Conservation (phyloP, 164 flowering plant genomes). For the Euptelea pleiosperma region DNA sequence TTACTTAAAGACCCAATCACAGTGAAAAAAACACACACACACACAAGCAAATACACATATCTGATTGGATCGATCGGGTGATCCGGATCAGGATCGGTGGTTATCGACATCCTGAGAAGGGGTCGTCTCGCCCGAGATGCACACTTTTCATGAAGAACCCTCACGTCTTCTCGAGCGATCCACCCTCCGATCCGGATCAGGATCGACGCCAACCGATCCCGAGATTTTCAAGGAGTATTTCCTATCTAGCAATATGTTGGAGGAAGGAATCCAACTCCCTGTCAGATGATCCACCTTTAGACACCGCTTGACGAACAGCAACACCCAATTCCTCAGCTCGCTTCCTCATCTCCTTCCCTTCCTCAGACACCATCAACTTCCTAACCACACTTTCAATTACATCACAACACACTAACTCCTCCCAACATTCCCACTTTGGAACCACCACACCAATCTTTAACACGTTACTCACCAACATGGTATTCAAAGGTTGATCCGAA, state of each 20-base stretch:
- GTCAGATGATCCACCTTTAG: constrained; percentile 38
- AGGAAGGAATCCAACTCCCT: constrained; percentile 50
- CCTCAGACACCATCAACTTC: constrained; percentile 43
- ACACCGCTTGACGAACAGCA: constrained; percentile 24
- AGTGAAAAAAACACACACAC: no score
- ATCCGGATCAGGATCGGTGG: no score
- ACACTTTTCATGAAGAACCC: no score
- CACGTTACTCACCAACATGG: constrained; percentile 35
- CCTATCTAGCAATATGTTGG: constrained; percentile 38
- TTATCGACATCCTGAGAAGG: no score
- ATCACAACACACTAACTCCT: constrained; percentile 24
- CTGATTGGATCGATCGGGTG: no score
- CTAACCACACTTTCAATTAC: constrained; percentile 27
- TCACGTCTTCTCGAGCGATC: no score
- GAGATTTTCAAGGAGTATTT: no score
- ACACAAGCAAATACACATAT: no score
- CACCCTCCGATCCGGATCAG: no score
- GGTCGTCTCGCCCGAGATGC: no score
- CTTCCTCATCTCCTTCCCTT: constrained; percentile 50
- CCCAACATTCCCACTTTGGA: constrained; percentile 35
- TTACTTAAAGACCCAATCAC: no score
- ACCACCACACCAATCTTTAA: constrained; percentile 44
- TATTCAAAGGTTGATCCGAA: constrained; percentile 69
- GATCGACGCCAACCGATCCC: no score
- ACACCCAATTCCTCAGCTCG: constrained; percentile 40